Evolutionary conservation across 192 early-diverging fungal species (phyloP).

Genomic region (Entomortierella lignicola): DNA sequence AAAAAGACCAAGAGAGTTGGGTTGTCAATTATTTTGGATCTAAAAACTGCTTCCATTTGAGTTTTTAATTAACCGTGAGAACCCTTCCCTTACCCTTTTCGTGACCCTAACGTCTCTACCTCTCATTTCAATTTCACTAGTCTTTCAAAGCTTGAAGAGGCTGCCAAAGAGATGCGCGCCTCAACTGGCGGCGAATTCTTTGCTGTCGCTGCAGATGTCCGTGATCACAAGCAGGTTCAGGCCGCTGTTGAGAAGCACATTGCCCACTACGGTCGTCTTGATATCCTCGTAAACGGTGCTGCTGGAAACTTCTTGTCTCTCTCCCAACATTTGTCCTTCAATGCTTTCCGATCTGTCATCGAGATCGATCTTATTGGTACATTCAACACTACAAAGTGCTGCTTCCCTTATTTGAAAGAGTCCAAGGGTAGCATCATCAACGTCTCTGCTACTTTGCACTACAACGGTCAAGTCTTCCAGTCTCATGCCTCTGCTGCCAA

Average conservation of each 20-base stretch:
- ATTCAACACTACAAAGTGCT: slow-evolving; percentile 80
- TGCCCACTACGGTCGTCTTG: slow-evolving; percentile 74
- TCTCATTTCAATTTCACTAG: too few species aligned
- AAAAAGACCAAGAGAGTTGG: too few species aligned
- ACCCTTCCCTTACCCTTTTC: too few species aligned
- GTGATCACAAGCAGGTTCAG: slow-evolving; percentile 68
- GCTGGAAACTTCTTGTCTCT: slow-evolving; percentile 83
- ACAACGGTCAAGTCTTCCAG: slow-evolving; percentile 58
- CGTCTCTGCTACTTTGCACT: slow-evolving; percentile 77
- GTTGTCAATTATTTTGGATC: too few species aligned
- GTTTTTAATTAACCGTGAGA: too few species aligned
- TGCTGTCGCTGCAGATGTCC: slow-evolving; percentile 72
- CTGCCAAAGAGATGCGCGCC: slow-evolving; percentile 70
- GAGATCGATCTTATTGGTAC: slow-evolving; percentile 78
- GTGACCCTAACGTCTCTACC: too few species aligned
- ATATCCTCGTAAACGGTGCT: slow-evolving; percentile 67
- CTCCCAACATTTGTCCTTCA: slow-evolving; percentile 71
- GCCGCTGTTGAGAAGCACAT: slow-evolving; percentile 67
- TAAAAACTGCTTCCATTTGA: too few species aligned
- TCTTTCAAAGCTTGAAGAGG: slow-evolving; percentile 72
- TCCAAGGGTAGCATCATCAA: slow-evolving; percentile 75
- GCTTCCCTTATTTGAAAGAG: slow-evolving; percentile 74
- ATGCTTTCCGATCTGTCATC: slow-evolving; percentile 78
- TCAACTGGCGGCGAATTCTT: slow-evolving; percentile 66
- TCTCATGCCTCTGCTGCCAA: slow-evolving; percentile 70